phyloP scores from a whole-genome alignment of 2,329 filamentous ascomycete genomes.

The Colletotrichum magnum region DNA sequence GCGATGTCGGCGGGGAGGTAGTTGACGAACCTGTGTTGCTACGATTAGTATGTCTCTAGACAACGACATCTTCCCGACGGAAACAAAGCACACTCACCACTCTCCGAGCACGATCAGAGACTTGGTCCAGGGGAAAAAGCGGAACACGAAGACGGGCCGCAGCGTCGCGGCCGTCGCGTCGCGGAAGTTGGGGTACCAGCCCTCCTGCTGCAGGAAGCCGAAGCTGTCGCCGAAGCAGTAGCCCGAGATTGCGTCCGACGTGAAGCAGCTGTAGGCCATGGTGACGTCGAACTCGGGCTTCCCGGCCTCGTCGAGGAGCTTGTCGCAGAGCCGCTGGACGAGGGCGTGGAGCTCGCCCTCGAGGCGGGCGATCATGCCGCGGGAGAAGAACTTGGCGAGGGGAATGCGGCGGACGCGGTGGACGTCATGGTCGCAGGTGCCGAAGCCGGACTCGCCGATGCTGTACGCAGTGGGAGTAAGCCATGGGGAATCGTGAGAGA shows the following conservation, averaged over 20 bases:
- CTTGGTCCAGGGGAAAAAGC: conserved; percentile 46
- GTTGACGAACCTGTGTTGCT: conserved; percentile 33
- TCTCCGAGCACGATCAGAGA: conserved; percentile 36
- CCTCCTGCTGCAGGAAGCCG: conserved; percentile 50
- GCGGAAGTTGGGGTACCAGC: conserved; percentile 54
- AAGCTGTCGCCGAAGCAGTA: conserved; percentile 56
- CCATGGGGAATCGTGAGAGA: conserved; percentile 13
- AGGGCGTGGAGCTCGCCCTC: conserved; percentile 47
- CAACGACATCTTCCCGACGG: no score
- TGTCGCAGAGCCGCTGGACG: conserved; percentile 48
- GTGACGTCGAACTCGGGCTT: conserved; percentile 50
- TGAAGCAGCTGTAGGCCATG: conserved; percentile 56
- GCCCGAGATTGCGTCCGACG: conserved; percentile 54
- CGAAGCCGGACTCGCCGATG: conserved; percentile 44
- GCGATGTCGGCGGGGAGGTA: conserved; percentile 38
- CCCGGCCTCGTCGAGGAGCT: conserved; percentile 46
- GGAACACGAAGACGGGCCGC: conserved; percentile 43
- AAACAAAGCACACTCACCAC: conserved; percentile 19
- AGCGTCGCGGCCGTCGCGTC: conserved; percentile 41
- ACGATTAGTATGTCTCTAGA: no score
- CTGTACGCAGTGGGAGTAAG: conserved; percentile 27
- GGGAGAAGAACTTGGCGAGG: conserved; percentile 51
- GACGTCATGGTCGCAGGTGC: conserved; percentile 45
- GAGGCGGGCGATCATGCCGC: conserved; percentile 47
- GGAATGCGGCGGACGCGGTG: conserved; percentile 47